These are phyloP conservation scores for Ceratocystiopsis brevicomis DNA, from an alignment of 2,329 filamentous ascomycete genomes.

Conservation along the genomic window DNA sequence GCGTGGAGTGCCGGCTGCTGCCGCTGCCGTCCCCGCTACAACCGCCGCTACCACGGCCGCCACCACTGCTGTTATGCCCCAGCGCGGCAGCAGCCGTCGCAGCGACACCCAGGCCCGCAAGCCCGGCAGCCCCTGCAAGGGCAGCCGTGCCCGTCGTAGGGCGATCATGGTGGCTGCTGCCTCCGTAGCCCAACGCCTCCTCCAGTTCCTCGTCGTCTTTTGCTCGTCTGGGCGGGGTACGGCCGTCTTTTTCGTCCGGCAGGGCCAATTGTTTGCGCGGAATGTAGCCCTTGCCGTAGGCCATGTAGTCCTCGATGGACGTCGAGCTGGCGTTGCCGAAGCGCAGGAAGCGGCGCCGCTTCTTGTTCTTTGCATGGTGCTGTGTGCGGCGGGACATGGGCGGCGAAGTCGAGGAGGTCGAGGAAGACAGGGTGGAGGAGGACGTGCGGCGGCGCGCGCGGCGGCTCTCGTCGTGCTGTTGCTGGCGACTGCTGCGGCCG, in stretches of 20 bases:
- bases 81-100: not conserved
- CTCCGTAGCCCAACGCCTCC: no score
- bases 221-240: no score
- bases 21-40: slow-evolving; percentile 6
- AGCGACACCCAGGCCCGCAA: not conserved
- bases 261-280: slow-evolving; percentile 9
- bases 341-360: slow-evolving; percentile 26
- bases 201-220: no score
- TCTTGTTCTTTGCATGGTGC: slow-evolving; percentile 9
- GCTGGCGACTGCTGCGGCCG: slow-evolving; percentile 1
- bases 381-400: no score
- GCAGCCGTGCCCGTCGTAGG: no score
- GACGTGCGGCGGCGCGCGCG: no score
- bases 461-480: not conserved
- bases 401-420: not conserved
- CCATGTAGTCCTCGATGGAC: slow-evolving; percentile 35
- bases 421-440: not conserved
- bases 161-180: not conserved
- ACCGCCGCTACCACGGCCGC: slow-evolving; percentile 3
- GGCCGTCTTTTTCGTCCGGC: slow-evolving; percentile 1
- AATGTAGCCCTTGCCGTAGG: slow-evolving; percentile 32
- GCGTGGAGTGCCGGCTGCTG: not conserved
- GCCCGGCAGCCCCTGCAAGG: not conserved
- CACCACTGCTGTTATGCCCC: slow-evolving; percentile 1
- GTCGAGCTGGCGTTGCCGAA: slow-evolving; percentile 33